phyloP scores from a whole-genome alignment of 106 monocot species.

The Allium sativum region DNA sequence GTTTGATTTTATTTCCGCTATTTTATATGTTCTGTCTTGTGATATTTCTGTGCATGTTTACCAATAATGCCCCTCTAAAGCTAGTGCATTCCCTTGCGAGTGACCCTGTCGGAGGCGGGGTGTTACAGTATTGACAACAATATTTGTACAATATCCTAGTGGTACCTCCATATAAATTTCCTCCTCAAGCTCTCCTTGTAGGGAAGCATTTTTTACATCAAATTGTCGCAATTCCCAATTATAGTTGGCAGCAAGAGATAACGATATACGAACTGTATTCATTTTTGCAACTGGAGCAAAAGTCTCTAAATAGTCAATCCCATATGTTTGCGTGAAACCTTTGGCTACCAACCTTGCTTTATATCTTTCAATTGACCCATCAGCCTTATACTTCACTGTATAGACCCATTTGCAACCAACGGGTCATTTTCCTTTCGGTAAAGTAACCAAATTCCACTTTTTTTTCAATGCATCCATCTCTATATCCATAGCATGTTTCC shows the following conservation, averaged over 20 bases:
- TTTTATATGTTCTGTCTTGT: too few relatives aligned
- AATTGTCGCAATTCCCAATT: not conserved
- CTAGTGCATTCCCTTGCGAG: too few relatives aligned
- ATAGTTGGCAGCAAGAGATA: conserved; percentile 2
- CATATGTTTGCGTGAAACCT: not conserved
- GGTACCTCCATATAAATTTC: conserved; percentile 3
- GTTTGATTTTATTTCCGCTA: too few relatives aligned
- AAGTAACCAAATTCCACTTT: not conserved
- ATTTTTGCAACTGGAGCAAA: conserved; percentile 1
- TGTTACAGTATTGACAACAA: not conserved
- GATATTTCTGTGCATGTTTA: too few relatives aligned
- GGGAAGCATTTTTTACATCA: not conserved
- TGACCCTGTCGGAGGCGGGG: too few relatives aligned
- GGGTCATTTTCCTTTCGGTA: not conserved
- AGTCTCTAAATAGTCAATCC: not conserved
- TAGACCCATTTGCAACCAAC: conserved; percentile 5
- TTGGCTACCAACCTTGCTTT: conserved; percentile 2
- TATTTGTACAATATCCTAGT: not conserved
- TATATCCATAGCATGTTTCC: not conserved
- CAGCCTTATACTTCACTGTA: not conserved
- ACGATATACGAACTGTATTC: not conserved
- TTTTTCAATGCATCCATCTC: conserved; percentile 6
- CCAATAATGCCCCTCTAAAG: too few relatives aligned
- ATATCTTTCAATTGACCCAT: not conserved
- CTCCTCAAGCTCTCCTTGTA: not conserved